Percentiles rank a stretch among this genome's conserved stretches.
Conservation (phyloP, 139 green algal species). For the Closterium sp. region DNA sequence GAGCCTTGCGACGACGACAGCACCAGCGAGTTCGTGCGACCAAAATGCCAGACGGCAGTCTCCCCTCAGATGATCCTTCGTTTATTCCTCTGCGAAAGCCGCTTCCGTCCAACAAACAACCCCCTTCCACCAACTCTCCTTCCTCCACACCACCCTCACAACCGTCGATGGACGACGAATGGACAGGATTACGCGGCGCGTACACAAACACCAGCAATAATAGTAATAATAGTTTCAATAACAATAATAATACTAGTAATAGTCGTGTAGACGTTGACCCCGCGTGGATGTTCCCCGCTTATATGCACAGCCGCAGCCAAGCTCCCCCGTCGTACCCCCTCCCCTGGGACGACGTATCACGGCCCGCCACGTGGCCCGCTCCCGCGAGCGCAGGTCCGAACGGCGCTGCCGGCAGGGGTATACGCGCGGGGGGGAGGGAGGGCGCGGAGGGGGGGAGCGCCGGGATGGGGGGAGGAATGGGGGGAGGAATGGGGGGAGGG, state of each 20-base stretch:
- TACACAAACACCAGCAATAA: slow-evolving; percentile 1
- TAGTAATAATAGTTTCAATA: slow-evolving; percentile 25
- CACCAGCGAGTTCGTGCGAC: neutral
- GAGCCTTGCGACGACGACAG: neutral
- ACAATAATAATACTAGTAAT: slow-evolving; percentile 1
- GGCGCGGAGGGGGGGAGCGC: neutral
- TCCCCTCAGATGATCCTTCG: neutral
- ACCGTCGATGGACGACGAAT: slow-evolving; percentile 21
- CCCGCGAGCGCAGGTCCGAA: neutral
- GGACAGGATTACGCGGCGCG: neutral
- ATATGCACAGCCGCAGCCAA: slow-evolving; percentile 38
- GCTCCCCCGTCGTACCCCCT: neutral
- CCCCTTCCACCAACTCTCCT: slow-evolving; percentile 4
- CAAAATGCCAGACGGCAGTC: neutral
- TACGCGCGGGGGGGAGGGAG: neutral
- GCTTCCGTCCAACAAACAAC: neutral
- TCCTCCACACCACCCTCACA: slow-evolving; percentile 13
- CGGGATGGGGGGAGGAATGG: neutral
- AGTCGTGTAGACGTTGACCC: neutral
- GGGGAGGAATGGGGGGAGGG: neutral
- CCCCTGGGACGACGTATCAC: neutral
- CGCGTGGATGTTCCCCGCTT: slow-evolving; percentile 22
- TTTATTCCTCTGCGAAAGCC: neutral
- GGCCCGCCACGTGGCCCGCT: neutral
- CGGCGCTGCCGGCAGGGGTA: neutral